Evolutionary conservation across 345 rosid genomes (phyloP), one percentile per base, ranked within the genome.

Genomic region (Eucalyptus pauciflora): DNA sequence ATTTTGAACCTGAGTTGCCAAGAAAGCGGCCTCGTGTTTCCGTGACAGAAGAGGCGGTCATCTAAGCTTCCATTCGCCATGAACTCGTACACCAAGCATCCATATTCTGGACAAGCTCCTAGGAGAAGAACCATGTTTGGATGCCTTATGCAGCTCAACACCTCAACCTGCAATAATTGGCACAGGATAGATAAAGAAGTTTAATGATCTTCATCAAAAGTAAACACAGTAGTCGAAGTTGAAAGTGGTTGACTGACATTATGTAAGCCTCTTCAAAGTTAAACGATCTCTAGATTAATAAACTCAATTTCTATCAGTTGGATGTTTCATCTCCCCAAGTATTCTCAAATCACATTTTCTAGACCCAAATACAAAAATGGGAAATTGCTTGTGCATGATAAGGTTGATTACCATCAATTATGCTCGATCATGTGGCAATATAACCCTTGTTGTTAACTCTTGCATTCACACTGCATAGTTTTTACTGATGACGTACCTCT

Each of bases 401-500:
- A 56, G 27, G 62, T 56, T 56, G 62, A 25, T 56, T 54, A 7
- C 62, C 8, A 56, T 56, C 62, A 24, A 56, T 56, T 20, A 64
- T 64, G 71, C n/a, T 62, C 13, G 69, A 62, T 62, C 69, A 60
- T 3, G 29, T 27, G 31, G 31, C n/a, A 60, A 18, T 33, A 33
- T 71, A 17, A 64, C 37, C 76, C 37, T 64, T 64, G 41, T 64
- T 13, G 37, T 64, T n/a, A n/a, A 37, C 83, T 16, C 62, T 86
- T 7, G 52, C 52, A 43, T 49, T 16, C 76, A 87, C 33, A 33
- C 49, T 87, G 33, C 89, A n/a, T 43, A 43, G 31, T 25, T 67
- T 45, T 49, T 49, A n/a, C 85, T 62, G 48, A 67, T 33, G 25
- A 37, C 29, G 37, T 92, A 94, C 99, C 99, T 97, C 99, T 95